Percentiles rank a stretch among this genome's conserved stretches.
These are phyloP conservation scores for Pezicula neosporulosa DNA, from an alignment of 2,329 filamentous ascomycete species.

Conservation along the genomic window DNA sequence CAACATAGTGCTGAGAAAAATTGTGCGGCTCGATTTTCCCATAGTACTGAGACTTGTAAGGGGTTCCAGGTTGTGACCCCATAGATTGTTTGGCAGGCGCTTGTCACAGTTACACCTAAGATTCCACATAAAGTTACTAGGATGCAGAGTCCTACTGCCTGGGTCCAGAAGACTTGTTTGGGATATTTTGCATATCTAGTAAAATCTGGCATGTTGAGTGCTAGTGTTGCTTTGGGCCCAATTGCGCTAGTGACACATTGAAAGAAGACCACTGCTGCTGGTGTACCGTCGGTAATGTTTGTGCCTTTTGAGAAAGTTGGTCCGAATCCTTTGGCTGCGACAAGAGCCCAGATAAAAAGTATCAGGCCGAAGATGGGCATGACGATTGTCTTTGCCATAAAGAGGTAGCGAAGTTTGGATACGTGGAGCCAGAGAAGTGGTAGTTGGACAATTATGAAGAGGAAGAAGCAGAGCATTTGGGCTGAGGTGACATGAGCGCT, in stretches of 20 bases:
- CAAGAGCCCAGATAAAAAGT: conserved; percentile 20
- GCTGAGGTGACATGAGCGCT: conserved; percentile 50
- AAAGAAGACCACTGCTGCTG: conserved; percentile 15
- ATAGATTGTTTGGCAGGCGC: conserved; percentile 22
- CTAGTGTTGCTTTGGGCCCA: conserved; percentile 20
- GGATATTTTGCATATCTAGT: conserved; percentile 24
- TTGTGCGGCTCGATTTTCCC: conserved; percentile 24
- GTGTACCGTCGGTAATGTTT: conserved; percentile 13
- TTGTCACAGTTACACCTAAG: conserved; percentile 21
- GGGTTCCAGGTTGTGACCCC: conserved; percentile 26
- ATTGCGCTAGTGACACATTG: conserved; percentile 18
- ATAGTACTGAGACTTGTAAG: conserved; percentile 17
- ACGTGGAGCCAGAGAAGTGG: conserved; percentile 46
- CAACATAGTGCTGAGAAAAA: conserved; percentile 26
- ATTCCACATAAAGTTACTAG: conserved; percentile 21
- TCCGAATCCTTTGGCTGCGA: conserved; percentile 19
- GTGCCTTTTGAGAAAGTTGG: conserved; percentile 18
- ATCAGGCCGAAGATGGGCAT: conserved; percentile 20
- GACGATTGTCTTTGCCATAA: conserved; percentile 42
- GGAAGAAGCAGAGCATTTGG: conserved; percentile 51
- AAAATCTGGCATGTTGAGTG: conserved; percentile 28
- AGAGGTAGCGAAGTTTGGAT: conserved; percentile 43
- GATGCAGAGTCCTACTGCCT: conserved; percentile 18
- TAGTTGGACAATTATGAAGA: conserved; percentile 29
- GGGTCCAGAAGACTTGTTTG: conserved; percentile 18